A percentile compares a stretch with the other conserved stretches of the same genome.
Evolutionary conservation across 2,329 filamentous ascomycete species (phyloP).

Genomic region (Diaporthe ampelina): DNA sequence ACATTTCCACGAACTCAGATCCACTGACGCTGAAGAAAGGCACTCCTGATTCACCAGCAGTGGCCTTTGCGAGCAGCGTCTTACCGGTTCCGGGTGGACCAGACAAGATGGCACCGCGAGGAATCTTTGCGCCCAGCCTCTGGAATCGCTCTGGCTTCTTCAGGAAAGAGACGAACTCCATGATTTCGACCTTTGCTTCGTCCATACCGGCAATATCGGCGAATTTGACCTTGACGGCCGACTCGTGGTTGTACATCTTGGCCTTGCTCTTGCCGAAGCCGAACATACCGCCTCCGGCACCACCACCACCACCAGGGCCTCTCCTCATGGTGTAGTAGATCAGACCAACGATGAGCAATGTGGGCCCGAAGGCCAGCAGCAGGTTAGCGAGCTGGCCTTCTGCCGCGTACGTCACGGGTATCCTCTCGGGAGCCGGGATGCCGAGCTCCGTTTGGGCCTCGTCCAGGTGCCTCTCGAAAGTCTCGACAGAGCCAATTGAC

Average conservation of each 20-base stretch:
- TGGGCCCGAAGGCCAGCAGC: slow-evolving; percentile 85
- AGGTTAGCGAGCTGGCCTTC: slow-evolving; percentile 83
- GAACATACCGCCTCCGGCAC: slow-evolving; percentile 83
- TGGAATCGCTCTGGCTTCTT: slow-evolving; percentile 94
- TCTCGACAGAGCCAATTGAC: slow-evolving; percentile 93
- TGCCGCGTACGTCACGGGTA: slow-evolving; percentile 88
- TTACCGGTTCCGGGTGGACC: slow-evolving; percentile 99
- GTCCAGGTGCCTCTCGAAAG: slow-evolving; percentile 90
- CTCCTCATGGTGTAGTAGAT: slow-evolving; percentile 85
- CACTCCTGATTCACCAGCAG: slow-evolving; percentile 94
- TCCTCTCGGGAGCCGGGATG: slow-evolving; percentile 89
- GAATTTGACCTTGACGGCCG: slow-evolving; percentile 96
- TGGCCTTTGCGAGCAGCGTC: slow-evolving; percentile 96
- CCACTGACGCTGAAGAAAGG: slow-evolving; percentile 99
- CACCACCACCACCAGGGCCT: slow-evolving; percentile 76
- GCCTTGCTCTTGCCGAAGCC: slow-evolving; percentile 96
- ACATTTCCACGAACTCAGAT: slow-evolving; percentile 99
- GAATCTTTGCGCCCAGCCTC: slow-evolving; percentile 96
- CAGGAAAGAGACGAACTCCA: slow-evolving; percentile 98
- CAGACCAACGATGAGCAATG: slow-evolving; percentile 85
- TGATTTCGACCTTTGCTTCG: slow-evolving; percentile 97
- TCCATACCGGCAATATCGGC: slow-evolving; percentile 97
- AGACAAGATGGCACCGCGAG: slow-evolving; percentile 94
- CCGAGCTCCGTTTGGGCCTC: slow-evolving; percentile 88
- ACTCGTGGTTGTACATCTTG: slow-evolving; percentile 98